Evolutionary conservation across 495 filamentous ascomycete genomes (phyloP).

Genomic region (Penicillium atrosanguineum): DNA sequence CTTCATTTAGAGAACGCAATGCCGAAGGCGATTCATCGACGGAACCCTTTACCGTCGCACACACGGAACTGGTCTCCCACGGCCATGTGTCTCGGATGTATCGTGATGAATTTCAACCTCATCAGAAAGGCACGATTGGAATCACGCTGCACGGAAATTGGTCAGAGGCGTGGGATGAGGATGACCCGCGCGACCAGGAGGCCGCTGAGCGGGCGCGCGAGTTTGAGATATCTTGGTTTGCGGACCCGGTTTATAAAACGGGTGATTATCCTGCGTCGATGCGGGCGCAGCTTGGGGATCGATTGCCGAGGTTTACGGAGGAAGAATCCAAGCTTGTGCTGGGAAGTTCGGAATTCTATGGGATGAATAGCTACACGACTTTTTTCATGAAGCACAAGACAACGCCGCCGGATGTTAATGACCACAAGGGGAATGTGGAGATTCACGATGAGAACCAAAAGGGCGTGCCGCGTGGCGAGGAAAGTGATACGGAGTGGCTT

Average conservation of each 20-base stretch:
- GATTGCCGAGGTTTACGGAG: constrained; percentile 41
- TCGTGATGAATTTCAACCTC: constrained; percentile 40
- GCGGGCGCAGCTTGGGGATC: constrained; percentile 47
- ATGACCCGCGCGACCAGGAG: constrained; percentile 38
- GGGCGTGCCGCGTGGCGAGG: constrained; percentile 42
- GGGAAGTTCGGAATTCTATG: constrained; percentile 50
- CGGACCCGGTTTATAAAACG: constrained; percentile 45
- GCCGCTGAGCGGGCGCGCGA: constrained; percentile 45
- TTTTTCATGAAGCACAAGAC: constrained; percentile 43
- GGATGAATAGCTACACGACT: constrained; percentile 51
- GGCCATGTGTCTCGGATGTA: constrained; percentile 40
- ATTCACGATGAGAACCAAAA: constrained; percentile 43
- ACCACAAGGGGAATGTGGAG: constrained; percentile 46
- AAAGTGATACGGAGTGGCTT: constrained; percentile 48
- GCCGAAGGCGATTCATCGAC: constrained; percentile 45
- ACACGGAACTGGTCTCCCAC: constrained; percentile 44
- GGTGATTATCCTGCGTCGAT: constrained; percentile 49
- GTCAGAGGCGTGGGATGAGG: constrained; percentile 48
- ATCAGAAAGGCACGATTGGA: constrained; percentile 43
- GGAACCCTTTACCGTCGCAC: constrained; percentile 46
- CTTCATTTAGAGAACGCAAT: constrained; percentile 42
- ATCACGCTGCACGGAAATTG: constrained; percentile 51
- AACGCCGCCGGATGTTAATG: constrained; percentile 38
- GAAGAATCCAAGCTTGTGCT: constrained; percentile 42
- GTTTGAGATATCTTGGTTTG: constrained; percentile 50